Evolutionary conservation across 2,329 filamentous ascomycete species (phyloP).

Genomic region (Xylariales sp.): DNA sequence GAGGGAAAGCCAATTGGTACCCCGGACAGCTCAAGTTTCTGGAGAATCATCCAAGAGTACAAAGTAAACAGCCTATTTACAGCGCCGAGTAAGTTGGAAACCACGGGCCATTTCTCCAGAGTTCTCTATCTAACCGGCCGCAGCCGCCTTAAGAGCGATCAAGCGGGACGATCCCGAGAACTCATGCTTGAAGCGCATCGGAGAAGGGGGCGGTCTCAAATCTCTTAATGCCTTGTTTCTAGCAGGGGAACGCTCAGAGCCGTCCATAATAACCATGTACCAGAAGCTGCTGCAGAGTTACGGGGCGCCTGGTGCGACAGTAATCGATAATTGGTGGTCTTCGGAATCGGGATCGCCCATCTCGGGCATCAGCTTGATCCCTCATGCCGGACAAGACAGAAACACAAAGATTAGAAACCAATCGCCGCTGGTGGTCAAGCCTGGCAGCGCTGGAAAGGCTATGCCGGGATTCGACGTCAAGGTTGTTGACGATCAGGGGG

Average conservation of each 20-base stretch:
- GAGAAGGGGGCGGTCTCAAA: constrained; percentile 65
- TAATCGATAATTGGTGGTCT: constrained; percentile 60
- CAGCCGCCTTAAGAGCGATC: constrained; percentile 74
- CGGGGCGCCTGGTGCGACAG: constrained; percentile 56
- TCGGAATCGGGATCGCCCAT: constrained; percentile 57
- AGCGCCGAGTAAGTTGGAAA: constrained; percentile 64
- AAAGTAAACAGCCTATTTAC: constrained; percentile 82
- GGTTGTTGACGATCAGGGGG: constrained; percentile 76
- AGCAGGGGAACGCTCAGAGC: constrained; percentile 85
- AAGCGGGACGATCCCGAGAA: constrained; percentile 80
- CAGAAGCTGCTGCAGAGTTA: constrained; percentile 66
- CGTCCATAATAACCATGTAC: constrained; percentile 77
- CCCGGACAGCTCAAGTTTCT: constrained; percentile 74
- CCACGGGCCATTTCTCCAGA: no score
- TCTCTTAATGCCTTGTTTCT: constrained; percentile 73
- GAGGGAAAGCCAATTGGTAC: constrained; percentile 52
- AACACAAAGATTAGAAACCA: constrained; percentile 33
- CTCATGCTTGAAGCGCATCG: constrained; percentile 56
- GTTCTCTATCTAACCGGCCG: not conserved
- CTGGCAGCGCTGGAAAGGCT: constrained; percentile 83
- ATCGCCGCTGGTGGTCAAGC: constrained; percentile 57
- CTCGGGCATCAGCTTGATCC: constrained; percentile 49
- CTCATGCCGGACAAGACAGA: constrained; percentile 55
- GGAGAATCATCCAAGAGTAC: constrained; percentile 81
- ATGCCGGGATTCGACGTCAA: constrained; percentile 90